Evolutionary conservation across 495 filamentous ascomycete species (phyloP).

Genomic region (Paragyromitra xinjiangensis): DNA sequence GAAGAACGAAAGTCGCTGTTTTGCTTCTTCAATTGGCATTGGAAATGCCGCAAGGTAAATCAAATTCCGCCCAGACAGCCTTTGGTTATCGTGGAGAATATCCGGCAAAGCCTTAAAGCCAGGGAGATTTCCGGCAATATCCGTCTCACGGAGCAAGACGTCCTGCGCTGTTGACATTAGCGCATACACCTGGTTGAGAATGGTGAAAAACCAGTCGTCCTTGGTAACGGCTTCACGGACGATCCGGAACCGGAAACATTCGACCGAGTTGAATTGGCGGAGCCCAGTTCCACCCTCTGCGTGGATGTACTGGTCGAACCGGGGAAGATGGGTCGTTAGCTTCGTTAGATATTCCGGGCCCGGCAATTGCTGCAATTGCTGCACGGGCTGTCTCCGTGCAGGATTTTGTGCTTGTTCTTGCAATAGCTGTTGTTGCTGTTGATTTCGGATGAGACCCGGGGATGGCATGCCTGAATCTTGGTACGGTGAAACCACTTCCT

Average conservation of each 20-base stretch:
- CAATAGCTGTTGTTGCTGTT: constrained; percentile 29
- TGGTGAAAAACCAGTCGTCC: constrained; percentile 50
- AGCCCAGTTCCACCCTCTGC: constrained; percentile 45
- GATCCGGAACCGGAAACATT: constrained; percentile 51
- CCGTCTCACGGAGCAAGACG: constrained; percentile 28
- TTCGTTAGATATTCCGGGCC: constrained; percentile 18
- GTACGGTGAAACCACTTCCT: not conserved
- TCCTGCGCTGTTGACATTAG: constrained; percentile 37
- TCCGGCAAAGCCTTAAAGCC: constrained; percentile 45
- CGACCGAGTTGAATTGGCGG: constrained; percentile 46
- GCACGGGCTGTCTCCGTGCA: not conserved
- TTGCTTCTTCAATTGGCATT: constrained; percentile 41
- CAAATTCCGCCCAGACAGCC: constrained; percentile 41
- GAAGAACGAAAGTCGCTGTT: constrained; percentile 39
- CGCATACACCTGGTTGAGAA: constrained; percentile 50
- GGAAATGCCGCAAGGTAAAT: constrained; percentile 44
- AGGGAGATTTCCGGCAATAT: constrained; percentile 29
- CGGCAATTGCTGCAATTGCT: constrained; percentile 4
- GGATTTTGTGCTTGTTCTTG: constrained; percentile 27
- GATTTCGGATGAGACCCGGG: constrained; percentile 20
- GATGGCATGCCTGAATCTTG: constrained; percentile 24
- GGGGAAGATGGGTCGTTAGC: constrained; percentile 32
- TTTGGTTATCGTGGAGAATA: constrained; percentile 48
- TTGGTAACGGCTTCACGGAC: constrained; percentile 47
- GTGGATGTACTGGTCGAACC: constrained; percentile 46